Base-by-base conservation (phyloP, 2,329 filamentous ascomycete genomes). In the Pyricularia sp. region DNA sequence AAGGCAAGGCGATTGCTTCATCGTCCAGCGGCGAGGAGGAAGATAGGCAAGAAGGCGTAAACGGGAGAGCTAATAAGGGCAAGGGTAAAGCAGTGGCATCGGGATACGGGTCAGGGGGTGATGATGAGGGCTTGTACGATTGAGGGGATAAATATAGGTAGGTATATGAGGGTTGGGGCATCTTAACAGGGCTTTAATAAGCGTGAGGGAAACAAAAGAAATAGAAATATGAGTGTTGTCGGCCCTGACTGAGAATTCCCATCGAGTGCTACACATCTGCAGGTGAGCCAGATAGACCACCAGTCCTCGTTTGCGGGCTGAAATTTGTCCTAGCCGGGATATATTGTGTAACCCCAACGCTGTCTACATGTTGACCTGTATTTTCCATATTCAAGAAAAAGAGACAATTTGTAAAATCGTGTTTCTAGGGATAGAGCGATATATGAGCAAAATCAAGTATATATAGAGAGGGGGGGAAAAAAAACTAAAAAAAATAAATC, bases 121-220 rank as follows among this genome's bases (percentile, higher is more conserved):
- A 82, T 66, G 83, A 86, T 63, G 83, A 85, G 62, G 82, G 77
- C 10, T 69, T 86, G 71, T 86, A 86, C 71, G 71, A 71, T 64
- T 85, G 24, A 35, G 4, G 10, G 22, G 28, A 26, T 26, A n/a
- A n/a, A 49, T 49, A n/a, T n/a, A 19, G 4, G 40, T n/a, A 19
- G 4, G 40, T n/a, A 35, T 35, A 12, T 12, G 33, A 16, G 33
- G 12, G 12, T 35, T 12, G 19, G n/a, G 0, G 40, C 19, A 49
- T n/a, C 19, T 49, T 16, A n/a, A 8, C 40, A 49, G 40, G 19
- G 6, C n/a, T 49, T n/a, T 9, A 49, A 49, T 19, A 19, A n/a
- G 19, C 40, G 5, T 5, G 9, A 49, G 16, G 19, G 40, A 49
- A 49, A 49, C n/a, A n/a, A n/a, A 49, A n/a, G 16, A 49, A 49